These are phyloP conservation scores for Aureobasidium zeae DNA, from an alignment of 2,329 filamentous ascomycete species.

Conservation along the genomic window DNA sequence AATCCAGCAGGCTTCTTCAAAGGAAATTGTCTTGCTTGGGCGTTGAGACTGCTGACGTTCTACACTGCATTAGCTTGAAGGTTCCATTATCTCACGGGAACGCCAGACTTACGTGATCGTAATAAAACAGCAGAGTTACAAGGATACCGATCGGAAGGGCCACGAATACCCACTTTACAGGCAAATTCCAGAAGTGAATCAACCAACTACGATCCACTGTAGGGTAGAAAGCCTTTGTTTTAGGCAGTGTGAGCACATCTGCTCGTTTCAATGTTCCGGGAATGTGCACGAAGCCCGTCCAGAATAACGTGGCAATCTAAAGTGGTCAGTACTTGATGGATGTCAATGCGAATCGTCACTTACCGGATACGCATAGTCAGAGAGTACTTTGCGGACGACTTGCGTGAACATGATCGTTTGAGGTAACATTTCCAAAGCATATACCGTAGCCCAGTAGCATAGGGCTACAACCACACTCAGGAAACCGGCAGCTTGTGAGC, in stretches of 20 bases:
- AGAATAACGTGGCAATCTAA: conserved; percentile 43
- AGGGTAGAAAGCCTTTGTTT: conserved; percentile 39
- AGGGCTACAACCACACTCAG: conserved; percentile 43
- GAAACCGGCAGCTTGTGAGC: conserved; percentile 35
- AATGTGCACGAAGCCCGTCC: conserved; percentile 47
- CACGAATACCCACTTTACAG: conserved; percentile 45
- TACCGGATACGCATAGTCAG: conserved; percentile 45
- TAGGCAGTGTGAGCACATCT: conserved; percentile 35
- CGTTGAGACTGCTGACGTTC: conserved; percentile 46
- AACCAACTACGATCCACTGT: conserved; percentile 40
- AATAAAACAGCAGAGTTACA: conserved; percentile 47
- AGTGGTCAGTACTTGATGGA: not conserved
- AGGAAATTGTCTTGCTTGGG: conserved; percentile 48
- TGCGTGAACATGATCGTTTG: conserved; percentile 37
- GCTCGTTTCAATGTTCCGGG: conserved; percentile 38
- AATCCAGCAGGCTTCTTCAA: conserved; percentile 51
- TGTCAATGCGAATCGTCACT: conserved; percentile 12
- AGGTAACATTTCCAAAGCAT: conserved; percentile 42
- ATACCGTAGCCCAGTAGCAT: conserved; percentile 44
- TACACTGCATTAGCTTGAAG: not conserved
- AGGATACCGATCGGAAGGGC: conserved; percentile 46
- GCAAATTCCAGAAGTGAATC: conserved; percentile 45
- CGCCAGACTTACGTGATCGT: conserved; percentile 40
- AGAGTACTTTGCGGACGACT: conserved; percentile 37
- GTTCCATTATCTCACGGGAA: not conserved